Percentiles rank a stretch among this genome's conserved stretches.
Conservation (phyloP, 306 rosid genomes). For the Begonia masoniana region DNA sequence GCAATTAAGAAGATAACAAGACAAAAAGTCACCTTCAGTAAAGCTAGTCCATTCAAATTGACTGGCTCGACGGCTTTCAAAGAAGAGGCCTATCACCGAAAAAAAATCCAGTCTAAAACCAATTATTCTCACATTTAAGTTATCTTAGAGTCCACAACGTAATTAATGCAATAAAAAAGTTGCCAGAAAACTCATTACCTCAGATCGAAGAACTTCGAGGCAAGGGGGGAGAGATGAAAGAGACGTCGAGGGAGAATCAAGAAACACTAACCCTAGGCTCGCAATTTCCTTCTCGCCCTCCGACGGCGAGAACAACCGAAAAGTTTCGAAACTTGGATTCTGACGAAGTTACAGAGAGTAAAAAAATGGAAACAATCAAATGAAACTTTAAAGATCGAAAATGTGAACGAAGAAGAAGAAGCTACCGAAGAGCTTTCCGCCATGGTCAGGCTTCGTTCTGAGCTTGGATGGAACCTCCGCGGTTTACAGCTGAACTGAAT, state of each 20-base stretch:
- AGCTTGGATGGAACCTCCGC: not conserved
- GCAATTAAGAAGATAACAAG: not conserved
- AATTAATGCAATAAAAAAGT: conserved; percentile 4
- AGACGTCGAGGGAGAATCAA: conserved; percentile 31
- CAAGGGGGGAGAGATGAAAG: conserved; percentile 56
- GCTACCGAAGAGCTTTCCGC: not conserved
- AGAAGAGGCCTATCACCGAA: conserved; percentile 25
- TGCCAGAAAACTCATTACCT: conserved; percentile 26
- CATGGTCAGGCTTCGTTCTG: not conserved
- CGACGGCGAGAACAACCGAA: conserved; percentile 44
- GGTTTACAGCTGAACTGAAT: not conserved
- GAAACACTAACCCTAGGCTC: conserved; percentile 31
- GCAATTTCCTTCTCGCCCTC: conserved; percentile 15
- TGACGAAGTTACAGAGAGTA: conserved; percentile 11
- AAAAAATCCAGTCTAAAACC: not conserved
- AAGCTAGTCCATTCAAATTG: conserved; percentile 43
- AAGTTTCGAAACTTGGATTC: conserved; percentile 32
- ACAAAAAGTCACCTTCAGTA: conserved; percentile 53
- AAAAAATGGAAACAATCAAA: not conserved
- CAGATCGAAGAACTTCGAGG: conserved; percentile 53
- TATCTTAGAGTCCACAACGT: not conserved
- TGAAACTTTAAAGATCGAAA: not conserved
- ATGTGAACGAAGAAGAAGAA: not conserved
- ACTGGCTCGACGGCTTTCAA: conserved; percentile 41
- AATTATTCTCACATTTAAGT: too few relatives aligned